Conservation (phyloP, 176 grass and related monocot genomes). For the Musa schizocarpa region DNA sequence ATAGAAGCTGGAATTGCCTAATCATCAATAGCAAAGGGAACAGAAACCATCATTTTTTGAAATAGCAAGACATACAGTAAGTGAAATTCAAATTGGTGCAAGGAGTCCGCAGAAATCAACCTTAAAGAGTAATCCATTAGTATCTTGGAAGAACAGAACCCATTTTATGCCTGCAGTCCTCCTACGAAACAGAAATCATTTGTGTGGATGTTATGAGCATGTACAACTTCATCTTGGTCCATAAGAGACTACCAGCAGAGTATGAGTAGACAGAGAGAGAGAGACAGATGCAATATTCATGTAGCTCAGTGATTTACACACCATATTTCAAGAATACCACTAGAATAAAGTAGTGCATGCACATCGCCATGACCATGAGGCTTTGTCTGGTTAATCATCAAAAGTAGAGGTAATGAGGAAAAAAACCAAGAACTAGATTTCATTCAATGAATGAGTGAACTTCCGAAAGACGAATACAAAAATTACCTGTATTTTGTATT, state of each 20-base stretch:
- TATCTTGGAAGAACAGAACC: conserved; percentile 98
- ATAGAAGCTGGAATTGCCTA: conserved; percentile 96
- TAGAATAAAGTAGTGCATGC: conserved; percentile 91
- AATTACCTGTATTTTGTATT: conserved; percentile 92
- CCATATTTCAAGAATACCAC: conserved; percentile 78
- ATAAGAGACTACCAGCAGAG: not conserved
- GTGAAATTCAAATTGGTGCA: not conserved
- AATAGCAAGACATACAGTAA: not conserved
- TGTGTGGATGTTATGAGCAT: not conserved
- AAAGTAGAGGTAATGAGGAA: conserved; percentile 12
- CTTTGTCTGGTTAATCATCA: conserved; percentile 59
- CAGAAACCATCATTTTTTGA: not conserved
- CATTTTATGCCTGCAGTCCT: conserved; percentile 50
- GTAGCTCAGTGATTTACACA: conserved; percentile 25
- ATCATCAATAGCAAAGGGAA: not conserved
- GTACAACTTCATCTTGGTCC: not conserved
- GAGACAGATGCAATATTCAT: not conserved
- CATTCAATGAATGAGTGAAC: not conserved
- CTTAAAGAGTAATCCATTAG: conserved; percentile 96
- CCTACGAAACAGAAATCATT: conserved; percentile 36
- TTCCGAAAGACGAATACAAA: conserved; percentile 10
- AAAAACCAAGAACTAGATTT: not conserved
- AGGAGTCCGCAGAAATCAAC: conserved; percentile 27
- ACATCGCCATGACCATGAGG: conserved; percentile 98
- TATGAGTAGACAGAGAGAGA: not conserved